A percentile compares a stretch with the other conserved stretches of the same genome.
Evolutionary conservation across 2,329 filamentous ascomycete genomes (phyloP).

Genomic region (Lachnellula hyalina): DNA sequence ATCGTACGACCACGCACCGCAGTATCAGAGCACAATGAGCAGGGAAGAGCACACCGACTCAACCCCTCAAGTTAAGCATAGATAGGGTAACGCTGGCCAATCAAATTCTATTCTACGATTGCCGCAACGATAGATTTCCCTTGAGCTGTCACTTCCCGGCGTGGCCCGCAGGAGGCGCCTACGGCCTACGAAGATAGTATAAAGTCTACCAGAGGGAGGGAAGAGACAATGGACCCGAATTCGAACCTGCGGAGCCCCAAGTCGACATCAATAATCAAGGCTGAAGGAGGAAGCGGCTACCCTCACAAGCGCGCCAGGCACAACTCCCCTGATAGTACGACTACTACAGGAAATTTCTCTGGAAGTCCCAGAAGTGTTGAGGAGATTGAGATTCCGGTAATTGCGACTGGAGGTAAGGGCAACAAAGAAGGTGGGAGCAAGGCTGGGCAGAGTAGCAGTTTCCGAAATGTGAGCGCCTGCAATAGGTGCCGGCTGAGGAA

Average conservation of each 20-base stretch:
- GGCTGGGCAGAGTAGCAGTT: constrained; percentile 57
- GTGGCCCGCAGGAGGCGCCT: neutral
- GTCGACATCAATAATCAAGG: constrained; percentile 36
- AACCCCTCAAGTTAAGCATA: too few relatives aligned
- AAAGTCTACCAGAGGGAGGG: neutral
- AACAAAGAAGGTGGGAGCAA: constrained; percentile 39
- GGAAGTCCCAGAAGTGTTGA: constrained; percentile 21
- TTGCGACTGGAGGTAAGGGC: constrained; percentile 12
- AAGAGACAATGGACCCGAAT: constrained; percentile 1
- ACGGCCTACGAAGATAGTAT: neutral
- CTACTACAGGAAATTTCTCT: constrained; percentile 22
- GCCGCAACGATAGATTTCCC: neutral
- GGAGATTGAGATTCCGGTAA: constrained; percentile 7
- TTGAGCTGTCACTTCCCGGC: neutral
- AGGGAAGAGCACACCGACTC: too few relatives aligned
- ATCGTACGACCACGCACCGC: too few relatives aligned
- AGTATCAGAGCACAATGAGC: too few relatives aligned
- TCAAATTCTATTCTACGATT: too few relatives aligned
- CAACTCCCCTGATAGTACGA: constrained; percentile 39
- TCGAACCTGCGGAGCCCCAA: constrained; percentile 3
- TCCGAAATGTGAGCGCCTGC: constrained; percentile 88
- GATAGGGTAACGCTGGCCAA: too few relatives aligned
- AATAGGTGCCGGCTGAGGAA: constrained; percentile 89
- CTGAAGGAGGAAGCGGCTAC: constrained; percentile 34
- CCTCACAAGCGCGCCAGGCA: constrained; percentile 54